These are phyloP conservation scores for Irpex sp. DNA, from an alignment of 1,284 basidiomycete species.

Conservation along the genomic window DNA sequence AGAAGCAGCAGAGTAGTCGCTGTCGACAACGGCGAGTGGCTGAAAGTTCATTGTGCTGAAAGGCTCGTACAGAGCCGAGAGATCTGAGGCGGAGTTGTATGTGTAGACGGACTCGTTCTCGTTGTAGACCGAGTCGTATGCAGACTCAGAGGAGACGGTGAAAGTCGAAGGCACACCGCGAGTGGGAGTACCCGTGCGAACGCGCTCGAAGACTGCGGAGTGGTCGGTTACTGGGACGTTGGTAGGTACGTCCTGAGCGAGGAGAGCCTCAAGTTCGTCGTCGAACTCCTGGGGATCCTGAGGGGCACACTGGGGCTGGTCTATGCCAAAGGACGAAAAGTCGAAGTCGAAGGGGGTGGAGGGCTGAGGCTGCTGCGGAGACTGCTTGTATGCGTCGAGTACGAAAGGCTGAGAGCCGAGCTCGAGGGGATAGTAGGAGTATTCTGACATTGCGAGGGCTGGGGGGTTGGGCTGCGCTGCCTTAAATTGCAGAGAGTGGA, in stretches of 20 bases:
- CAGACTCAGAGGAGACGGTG: constrained; percentile 71
- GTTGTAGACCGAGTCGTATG: constrained; percentile 38
- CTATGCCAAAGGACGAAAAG: constrained; percentile 57
- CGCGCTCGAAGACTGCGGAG: constrained; percentile 58
- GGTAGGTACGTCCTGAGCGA: constrained; percentile 56
- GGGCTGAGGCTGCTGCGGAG: constrained; percentile 48
- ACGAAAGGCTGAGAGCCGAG: constrained; percentile 18
- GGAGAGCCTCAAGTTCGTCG: constrained; percentile 69
- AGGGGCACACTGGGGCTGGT: constrained; percentile 30
- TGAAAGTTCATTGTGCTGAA: constrained; percentile 69
- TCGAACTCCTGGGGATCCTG: constrained; percentile 61
- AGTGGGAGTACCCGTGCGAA: constrained; percentile 58
- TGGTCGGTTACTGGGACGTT: constrained; percentile 53
- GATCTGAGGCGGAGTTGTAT: constrained; percentile 49
- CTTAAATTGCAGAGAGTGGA: constrained; percentile 8
- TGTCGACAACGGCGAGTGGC: constrained; percentile 34
- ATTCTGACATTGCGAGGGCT: constrained; percentile 13
- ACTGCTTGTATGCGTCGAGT: constrained; percentile 17
- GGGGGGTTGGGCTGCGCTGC: constrained; percentile 5
- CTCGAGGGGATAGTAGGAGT: constrained; percentile 14
- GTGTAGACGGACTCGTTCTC: constrained; percentile 59
- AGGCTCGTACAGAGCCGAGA: constrained; percentile 64
- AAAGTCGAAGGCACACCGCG: constrained; percentile 73
- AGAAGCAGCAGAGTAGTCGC: constrained; percentile 43
- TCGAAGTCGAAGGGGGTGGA: constrained; percentile 46